Conservation (phyloP, 208 protist species). For the Crithidia mellificae region DNA sequence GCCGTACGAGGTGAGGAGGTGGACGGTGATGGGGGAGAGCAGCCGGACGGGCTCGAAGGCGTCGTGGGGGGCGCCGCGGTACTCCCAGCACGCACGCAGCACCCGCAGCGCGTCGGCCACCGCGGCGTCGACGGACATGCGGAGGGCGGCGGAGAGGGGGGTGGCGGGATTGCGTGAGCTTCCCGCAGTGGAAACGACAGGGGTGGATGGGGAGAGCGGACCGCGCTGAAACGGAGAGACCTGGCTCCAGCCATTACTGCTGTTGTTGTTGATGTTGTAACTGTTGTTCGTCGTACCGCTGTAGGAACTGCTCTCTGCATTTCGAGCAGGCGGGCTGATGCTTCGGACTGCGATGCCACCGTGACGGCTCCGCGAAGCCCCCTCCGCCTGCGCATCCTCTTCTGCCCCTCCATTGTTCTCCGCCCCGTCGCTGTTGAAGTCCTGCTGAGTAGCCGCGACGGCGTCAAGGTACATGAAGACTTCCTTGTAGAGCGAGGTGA, state of each 20-base stretch:
- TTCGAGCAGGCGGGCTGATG: too few species aligned
- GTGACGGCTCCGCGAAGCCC: not conserved
- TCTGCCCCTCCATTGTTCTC: not conserved
- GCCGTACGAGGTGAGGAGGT: slow-evolving; percentile 66
- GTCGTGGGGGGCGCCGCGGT: slow-evolving; percentile 53
- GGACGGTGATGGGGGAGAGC: slow-evolving; percentile 43
- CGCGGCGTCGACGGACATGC: slow-evolving; percentile 39
- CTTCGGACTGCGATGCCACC: not conserved
- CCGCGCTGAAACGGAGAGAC: too few species aligned
- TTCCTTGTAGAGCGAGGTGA: slow-evolving; percentile 34
- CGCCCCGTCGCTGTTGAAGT: not conserved
- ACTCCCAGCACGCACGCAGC: slow-evolving; percentile 58
- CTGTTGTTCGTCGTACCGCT: too few species aligned
- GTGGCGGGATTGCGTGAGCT: not conserved
- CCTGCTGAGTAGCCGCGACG: slow-evolving; percentile 14
- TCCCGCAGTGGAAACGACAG: too few species aligned
- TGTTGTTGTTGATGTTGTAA: not conserved
- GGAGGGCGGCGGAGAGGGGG: not conserved
- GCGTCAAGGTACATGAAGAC: slow-evolving; percentile 51
- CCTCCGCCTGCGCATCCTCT: slow-evolving; percentile 17
- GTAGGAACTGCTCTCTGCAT: too few species aligned
- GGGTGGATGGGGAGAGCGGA: too few species aligned
- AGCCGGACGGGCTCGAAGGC: slow-evolving; percentile 60
- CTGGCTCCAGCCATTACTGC: too few species aligned
- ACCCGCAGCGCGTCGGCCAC: slow-evolving; percentile 52